phyloP scores from a whole-genome alignment of 441 rosid genomes.

The Arabidopsis lyrata region DNA sequence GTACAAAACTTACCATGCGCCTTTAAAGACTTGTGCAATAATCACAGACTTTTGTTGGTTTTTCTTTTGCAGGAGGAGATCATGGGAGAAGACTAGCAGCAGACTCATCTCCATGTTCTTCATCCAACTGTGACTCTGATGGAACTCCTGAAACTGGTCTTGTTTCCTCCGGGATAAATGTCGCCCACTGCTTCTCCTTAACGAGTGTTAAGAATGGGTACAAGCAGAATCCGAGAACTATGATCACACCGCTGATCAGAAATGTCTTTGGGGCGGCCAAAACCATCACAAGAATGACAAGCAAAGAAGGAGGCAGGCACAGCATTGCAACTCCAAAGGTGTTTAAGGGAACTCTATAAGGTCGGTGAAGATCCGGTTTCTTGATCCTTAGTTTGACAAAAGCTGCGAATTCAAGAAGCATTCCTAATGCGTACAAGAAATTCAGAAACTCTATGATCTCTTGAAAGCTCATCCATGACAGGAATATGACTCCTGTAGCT shows the following conservation, averaged over 20 bases:
- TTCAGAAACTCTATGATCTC: slow-evolving; percentile 87
- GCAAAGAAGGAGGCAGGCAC: slow-evolving; percentile 71
- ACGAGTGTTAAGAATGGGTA: slow-evolving; percentile 62
- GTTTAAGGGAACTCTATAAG: slow-evolving; percentile 72
- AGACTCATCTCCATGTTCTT: slow-evolving; percentile 59
- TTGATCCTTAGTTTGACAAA: slow-evolving; percentile 74
- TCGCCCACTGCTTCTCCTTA: slow-evolving; percentile 60
- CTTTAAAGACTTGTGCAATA: slow-evolving; percentile 14
- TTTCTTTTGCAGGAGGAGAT: slow-evolving; percentile 25
- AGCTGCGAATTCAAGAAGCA: slow-evolving; percentile 93
- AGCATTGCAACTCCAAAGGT: slow-evolving; percentile 69
- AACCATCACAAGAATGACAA: slow-evolving; percentile 83
- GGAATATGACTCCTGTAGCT: slow-evolving; percentile 83
- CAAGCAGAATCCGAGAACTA: slow-evolving; percentile 61
- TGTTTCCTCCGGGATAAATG: slow-evolving; percentile 49
- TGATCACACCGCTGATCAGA: slow-evolving; percentile 61
- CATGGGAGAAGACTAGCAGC: slow-evolving; percentile 56
- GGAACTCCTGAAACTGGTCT: slow-evolving; percentile 28
- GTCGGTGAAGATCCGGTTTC: slow-evolving; percentile 81
- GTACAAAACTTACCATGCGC: slow-evolving; percentile 28
- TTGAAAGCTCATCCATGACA: slow-evolving; percentile 95
- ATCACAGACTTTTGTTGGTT: slow-evolving; percentile 34
- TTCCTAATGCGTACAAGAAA: slow-evolving; percentile 80
- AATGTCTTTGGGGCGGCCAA: slow-evolving; percentile 70
- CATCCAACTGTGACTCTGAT: slow-evolving; percentile 35